Evolutionary conservation across 768 basidiomycete genomes (phyloP).

Genomic region (Lenzites betulinus): DNA sequence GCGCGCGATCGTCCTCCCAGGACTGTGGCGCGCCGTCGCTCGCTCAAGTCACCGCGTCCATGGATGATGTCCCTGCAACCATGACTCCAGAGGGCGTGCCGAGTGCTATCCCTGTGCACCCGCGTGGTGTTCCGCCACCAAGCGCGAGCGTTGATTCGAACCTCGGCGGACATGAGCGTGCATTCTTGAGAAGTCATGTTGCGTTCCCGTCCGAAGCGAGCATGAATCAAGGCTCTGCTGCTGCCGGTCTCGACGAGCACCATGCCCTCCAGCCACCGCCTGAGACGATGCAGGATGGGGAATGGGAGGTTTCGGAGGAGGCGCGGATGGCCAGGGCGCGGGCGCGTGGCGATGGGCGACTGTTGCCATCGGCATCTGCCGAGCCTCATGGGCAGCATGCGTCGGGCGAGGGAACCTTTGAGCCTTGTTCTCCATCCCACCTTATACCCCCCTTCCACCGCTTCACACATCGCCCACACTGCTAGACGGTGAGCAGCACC

Average conservation of each 20-base stretch:
- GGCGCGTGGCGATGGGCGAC: conserved; percentile 8
- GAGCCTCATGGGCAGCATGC: conserved; percentile 25
- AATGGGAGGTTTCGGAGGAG: not conserved
- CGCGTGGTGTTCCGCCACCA: not conserved
- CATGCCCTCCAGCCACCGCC: not conserved
- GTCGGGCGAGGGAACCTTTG: conserved; percentile 12
- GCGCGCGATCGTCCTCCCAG: not conserved
- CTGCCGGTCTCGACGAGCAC: too few relatives aligned
- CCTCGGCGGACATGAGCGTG: not conserved
- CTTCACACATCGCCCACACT: conserved; percentile 24
- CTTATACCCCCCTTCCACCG: conserved; percentile 24
- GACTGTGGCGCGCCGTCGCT: not conserved
- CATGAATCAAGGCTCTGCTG: too few relatives aligned
- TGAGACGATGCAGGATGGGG: not conserved
- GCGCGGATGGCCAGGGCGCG: not conserved
- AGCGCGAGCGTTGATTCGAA: not conserved
- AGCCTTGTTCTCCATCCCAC: conserved; percentile 28
- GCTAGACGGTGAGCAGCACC: conserved; percentile 26
- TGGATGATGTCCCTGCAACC: not conserved
- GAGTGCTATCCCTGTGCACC: not conserved
- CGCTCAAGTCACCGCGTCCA: not conserved
- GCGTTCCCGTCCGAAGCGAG: too few relatives aligned
- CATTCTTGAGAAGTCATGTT: too few relatives aligned
- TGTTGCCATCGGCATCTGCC: conserved; percentile 22
- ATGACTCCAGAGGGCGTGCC: not conserved